Conservation (phyloP, 495 filamentous ascomycete species). For the Neurospora sp. region DNA sequence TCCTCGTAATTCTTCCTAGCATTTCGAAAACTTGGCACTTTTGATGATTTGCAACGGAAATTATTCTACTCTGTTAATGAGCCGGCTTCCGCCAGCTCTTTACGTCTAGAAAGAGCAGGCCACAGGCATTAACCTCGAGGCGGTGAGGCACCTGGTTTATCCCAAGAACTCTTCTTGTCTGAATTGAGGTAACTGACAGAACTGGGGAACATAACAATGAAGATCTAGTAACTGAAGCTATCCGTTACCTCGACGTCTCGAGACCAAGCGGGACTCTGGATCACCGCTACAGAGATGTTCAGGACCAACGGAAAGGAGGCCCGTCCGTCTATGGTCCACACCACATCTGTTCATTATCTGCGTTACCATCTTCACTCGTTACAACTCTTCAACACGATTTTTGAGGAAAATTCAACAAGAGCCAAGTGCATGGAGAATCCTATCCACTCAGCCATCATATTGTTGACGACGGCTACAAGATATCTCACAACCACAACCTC, state of each 20-base stretch:
- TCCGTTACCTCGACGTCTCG: neutral
- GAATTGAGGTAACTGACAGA: too few relatives aligned
- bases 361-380: neutral
- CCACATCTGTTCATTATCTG: neutral
- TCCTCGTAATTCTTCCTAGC: too few relatives aligned
- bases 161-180: too few relatives aligned
- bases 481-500: neutral
- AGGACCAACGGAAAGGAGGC: neutral
- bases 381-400: neutral
- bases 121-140: too few relatives aligned
- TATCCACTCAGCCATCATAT: neutral
- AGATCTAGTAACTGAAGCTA: neutral
- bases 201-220: neutral
- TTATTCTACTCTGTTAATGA: too few relatives aligned
- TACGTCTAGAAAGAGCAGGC: too few relatives aligned
- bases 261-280: neutral
- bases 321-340: neutral
- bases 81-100: too few relatives aligned
- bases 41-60: too few relatives aligned
- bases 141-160: too few relatives aligned
- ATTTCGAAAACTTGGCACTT: too few relatives aligned
- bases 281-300: neutral
- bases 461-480: neutral
- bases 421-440: neutral
- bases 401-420: too few relatives aligned